Conservation (phyloP, 345 rosid species). For the Clarkia xantiana region DNA sequence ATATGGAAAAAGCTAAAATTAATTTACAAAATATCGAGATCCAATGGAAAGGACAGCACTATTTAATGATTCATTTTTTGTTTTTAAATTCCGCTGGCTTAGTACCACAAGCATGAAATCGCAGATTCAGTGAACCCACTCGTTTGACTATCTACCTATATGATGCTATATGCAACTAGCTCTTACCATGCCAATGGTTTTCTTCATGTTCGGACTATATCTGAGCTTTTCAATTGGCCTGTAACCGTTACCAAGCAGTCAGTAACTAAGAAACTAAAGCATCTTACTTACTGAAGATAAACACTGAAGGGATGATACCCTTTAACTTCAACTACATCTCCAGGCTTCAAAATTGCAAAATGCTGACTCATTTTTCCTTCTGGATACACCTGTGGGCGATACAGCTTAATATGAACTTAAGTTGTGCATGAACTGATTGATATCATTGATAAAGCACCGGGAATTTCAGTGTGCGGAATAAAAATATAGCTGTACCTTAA, state of each 20-base stretch:
- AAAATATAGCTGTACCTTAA: conserved; percentile 88
- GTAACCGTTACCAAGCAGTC: conserved; percentile 13
- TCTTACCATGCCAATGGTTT: conserved; percentile 84
- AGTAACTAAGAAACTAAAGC: background rate
- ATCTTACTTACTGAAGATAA: background rate
- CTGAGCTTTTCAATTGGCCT: conserved; percentile 88
- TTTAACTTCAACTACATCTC: conserved; percentile 83
- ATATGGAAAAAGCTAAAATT: no score
- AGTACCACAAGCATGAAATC: no score
- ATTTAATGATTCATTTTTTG: no score
- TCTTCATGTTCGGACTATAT: conserved; percentile 90
- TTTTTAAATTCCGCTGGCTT: no score
- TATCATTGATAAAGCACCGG: no score
- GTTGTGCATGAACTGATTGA: no score
- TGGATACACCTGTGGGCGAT: conserved; percentile 56
- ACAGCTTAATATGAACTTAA: background rate
- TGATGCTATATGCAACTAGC: conserved; percentile 10
- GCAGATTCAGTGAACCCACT: no score
- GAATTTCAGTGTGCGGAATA: no score
- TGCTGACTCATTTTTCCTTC: conserved; percentile 99
- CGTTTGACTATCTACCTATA: no score
- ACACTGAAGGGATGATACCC: conserved; percentile 28
- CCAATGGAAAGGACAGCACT: no score
- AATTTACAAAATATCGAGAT: no score
- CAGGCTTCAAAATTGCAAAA: conserved; percentile 84